Evolutionary conservation across 1,284 basidiomycete genomes (phyloP).

Genomic region (Sporisorium sorghi): DNA sequence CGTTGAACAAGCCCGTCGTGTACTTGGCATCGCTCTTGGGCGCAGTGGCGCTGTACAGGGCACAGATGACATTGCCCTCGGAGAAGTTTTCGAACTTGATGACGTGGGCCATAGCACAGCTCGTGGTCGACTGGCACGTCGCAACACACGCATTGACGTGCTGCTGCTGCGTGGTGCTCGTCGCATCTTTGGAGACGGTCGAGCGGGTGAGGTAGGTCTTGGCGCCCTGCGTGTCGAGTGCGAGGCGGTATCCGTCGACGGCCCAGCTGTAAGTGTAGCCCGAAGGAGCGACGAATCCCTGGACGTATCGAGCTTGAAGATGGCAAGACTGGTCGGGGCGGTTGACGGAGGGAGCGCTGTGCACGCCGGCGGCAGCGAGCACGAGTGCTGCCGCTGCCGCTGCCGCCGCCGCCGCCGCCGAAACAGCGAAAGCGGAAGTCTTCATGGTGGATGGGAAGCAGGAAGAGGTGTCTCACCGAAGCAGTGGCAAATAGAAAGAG

Average conservation of each 20-base stretch:
- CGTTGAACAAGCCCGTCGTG: constrained; percentile 23
- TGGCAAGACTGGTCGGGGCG: neutral
- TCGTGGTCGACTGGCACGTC: constrained; percentile 14
- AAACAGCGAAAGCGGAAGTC: neutral
- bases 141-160: constrained; percentile 21
- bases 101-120: constrained; percentile 36
- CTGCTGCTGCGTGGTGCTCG: constrained; percentile 12
- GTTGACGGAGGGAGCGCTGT: neutral
- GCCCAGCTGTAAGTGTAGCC: constrained; percentile 38
- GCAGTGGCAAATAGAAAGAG: neutral
- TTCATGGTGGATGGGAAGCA: neutral
- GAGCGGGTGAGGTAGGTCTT: constrained; percentile 18
- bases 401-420: neutral
- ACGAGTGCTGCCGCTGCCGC: neutral
- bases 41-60: constrained; percentile 7
- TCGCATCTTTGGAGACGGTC: constrained; percentile 14
- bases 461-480: neutral
- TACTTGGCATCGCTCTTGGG: constrained; percentile 16
- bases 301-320: constrained; percentile 18
- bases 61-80: constrained; percentile 39
- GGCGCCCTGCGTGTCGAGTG: constrained; percentile 14
- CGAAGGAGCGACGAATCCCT: constrained; percentile 20
- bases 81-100: constrained; percentile 28
- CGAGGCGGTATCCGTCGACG: constrained; percentile 21
- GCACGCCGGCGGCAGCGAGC: neutral